Base-by-base conservation (phyloP, 2,329 filamentous ascomycete genomes). In the Calonectria pseudoturangicola region DNA sequence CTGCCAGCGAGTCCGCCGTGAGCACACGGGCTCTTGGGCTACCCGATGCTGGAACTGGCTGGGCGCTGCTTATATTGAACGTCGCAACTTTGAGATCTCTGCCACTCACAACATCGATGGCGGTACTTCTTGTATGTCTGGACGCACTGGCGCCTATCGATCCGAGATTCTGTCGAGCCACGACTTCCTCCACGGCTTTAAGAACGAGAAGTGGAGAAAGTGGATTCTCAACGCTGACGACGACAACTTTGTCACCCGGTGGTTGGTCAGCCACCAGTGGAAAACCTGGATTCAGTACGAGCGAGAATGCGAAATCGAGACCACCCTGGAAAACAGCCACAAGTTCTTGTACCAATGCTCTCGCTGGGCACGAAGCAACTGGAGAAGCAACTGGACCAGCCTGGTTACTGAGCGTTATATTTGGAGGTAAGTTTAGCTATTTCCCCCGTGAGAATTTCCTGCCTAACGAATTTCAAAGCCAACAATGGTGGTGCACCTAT, bases 221-320 rank as follows among this genome's bases (percentile, higher is more conserved):
- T 98, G 93, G 85, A 96, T 96, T 81, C 89, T 98, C 73, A 98
- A 98, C 82, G 95, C 96, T 30, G 96, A 98, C 84, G 96, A 98
- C 84, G 96, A 98, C 88, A 98, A 98, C 86, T 98, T 98, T 86
- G 95, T 98, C 79, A 98, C 96, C 8, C 93, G 96, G 71, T 98
- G 96, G 96, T 90, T 98, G 81, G 96, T 98, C 78, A 94, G 92
- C 76, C 93, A 98, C 86, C 90, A 93, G 77, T 98, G 95, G 94
- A 95, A 97, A 86, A 98, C 96, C 27, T 96, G 94, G 89, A 94
- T 98, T 84, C 96, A 98, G 86, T 98, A 98, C 86, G 93, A 98
- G 83, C 91, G 90, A 60, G 95, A 97, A 82, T 97, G 95, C 80
- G 94, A 97, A 85, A 93, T 98, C 73, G 93, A 97, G 86, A 98